Evolutionary conservation across 1,284 basidiomycete genomes (phyloP), one percentile per base, ranked within the genome.

Genomic region (Blastosporella zonata): DNA sequence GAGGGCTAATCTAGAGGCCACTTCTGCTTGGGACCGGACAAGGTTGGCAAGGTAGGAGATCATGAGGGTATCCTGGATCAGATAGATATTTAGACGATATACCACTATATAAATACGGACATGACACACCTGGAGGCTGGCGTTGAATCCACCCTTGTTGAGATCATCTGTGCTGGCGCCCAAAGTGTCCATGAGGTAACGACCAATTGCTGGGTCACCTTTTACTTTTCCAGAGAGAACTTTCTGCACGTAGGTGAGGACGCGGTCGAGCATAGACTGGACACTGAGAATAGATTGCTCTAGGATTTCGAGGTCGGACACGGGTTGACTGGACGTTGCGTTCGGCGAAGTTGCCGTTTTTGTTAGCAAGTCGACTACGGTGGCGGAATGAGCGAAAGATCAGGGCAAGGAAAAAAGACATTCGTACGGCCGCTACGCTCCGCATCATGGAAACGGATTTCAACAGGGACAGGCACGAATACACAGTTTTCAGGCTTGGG

Each of bases 31-130:
- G 53, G 92, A 87, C 58, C 93, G 83, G 47, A 98, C 89, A 56
- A 99, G 80, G 68, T 93, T 97, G 39, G 93, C 89, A 57, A 99
- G 78, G 74, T 98, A 99, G 37, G 92, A 91, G 48, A 98, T 84
- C 86, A 95, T 96, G 56, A 97, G 75, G 15, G 87, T 91, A 66
- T 97, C 93, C 84, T 97, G 47, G 50, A 43, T 43, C 13, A 42
- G 4, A 38, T 49, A 36, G 15, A 54, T 27, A 29, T 46, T 44
- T 45, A 52, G 34, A 55, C 43, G 13, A 44, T 47, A 15, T 39
- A 42, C 42, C 38, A 22, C 8, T 20, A 13, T 44, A 7, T 33
- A 43, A 9, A 39, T 39, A 20, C 12, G 8, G 18, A 52, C 34
- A 27, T 18, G 15, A 62, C 76, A 49, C 53, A 87, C 86, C 81